phyloP scores from a whole-genome alignment of 2,329 filamentous ascomycete genomes.

The Talaromyces sp. region DNA sequence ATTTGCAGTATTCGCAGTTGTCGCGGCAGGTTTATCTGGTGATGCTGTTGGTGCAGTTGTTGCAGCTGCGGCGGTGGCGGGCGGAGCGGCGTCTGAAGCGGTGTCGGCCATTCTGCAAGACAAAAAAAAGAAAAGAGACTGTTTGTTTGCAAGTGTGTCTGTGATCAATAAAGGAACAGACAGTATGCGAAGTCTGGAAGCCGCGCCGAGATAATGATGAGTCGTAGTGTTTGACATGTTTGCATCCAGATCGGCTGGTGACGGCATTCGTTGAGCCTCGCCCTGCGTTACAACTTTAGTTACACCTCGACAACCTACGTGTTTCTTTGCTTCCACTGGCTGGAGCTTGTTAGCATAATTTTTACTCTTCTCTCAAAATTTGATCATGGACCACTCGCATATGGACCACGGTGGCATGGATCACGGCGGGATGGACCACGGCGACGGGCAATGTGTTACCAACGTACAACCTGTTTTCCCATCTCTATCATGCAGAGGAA shows the following conservation, averaged over 20 bases:
- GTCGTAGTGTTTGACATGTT: not conserved
- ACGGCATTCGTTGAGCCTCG: not conserved
- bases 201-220: not conserved
- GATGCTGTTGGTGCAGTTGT: not conserved
- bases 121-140: not conserved
- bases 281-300: not conserved
- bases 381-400: slow-evolving; percentile 35
- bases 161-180: not conserved
- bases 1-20: slow-evolving; percentile 9
- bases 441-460: slow-evolving; percentile 69
- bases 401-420: slow-evolving; percentile 49
- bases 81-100: slow-evolving; percentile 21
- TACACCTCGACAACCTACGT: not conserved
- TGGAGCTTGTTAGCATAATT: not conserved
- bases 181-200: not conserved
- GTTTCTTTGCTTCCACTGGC: not conserved
- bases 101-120: slow-evolving; percentile 35
- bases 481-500: not conserved
- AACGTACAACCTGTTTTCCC: slow-evolving; percentile 55
- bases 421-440: slow-evolving; percentile 46
- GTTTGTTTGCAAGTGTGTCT: not conserved
- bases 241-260: not conserved
- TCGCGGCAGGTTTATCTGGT: slow-evolving; percentile 9
- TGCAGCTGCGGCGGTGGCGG: slow-evolving; percentile 14
- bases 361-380: too few species aligned